Base-by-base conservation (phyloP, 1,284 basidiomycete species). In the Irpex rosettiformis region DNA sequence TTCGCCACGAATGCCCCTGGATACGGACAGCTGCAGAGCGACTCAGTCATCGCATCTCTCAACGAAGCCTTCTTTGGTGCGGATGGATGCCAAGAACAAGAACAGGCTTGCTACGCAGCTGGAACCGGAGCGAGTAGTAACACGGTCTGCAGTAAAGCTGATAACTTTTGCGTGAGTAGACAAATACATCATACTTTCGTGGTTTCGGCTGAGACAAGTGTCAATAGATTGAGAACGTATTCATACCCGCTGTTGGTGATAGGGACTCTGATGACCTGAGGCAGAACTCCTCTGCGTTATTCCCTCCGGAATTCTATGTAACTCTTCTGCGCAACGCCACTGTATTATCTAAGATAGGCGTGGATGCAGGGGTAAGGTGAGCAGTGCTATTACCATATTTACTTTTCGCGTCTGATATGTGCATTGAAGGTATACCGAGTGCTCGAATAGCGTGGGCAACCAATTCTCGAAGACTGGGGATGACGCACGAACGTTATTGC, bases 1-100 rank as follows among this genome's bases (percentile, higher is more conserved):
- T 88, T 86, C 60, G 82, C 84, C 0, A 79, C 77, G 0, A 67
- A 84, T 45, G 85, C 85, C 0, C 85, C 85, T 2, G 84, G 84
- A 18, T 88, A 87, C 61, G 85, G 85, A 6, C 84, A 77, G 61
- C 77, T 88, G 2, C 81, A 83, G 60, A 74, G 73, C 28, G 72
- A 79, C 51, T 59, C 66, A 2, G 78, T 82, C 2, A 67, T 88
- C 53, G 65, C 73, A 21, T 62, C 76, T 52, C 71, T 87, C 21
- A 85, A 80, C 27, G 61, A 77, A 3, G 71, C 79, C 0, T 84
- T 75, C 68, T 84, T 78, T 59, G 70, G 67, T 4, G 54, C 73
- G 0, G 73, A 75, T 10, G 85, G 84, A 10, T 88, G 83, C 62
- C 68, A 73, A 52, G 79, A 75, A 5, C 80, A 81, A 64, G 80